Conservation (phyloP, 768 basidiomycete genomes). For the Chalciporus pseudorubinellus region DNA sequence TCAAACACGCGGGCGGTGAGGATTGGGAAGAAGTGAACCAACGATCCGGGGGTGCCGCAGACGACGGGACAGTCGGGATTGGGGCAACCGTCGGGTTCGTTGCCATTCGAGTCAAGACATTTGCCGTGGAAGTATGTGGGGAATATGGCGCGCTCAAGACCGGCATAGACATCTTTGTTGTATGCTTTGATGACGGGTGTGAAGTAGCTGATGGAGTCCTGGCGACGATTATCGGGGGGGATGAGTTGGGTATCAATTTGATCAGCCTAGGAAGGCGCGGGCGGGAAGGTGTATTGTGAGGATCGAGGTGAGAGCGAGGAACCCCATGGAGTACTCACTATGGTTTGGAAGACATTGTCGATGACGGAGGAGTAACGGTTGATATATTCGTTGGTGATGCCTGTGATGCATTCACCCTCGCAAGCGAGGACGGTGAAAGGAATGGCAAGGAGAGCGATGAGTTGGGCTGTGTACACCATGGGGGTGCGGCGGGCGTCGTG, state of each 20-base stretch:
- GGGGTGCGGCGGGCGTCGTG: constrained; percentile 9
- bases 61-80: constrained; percentile 77
- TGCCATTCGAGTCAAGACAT: constrained; percentile 51
- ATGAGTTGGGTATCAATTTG: constrained; percentile 36
- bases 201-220: constrained; percentile 37
- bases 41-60: constrained; percentile 79
- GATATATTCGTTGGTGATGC: constrained; percentile 55
- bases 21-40: constrained; percentile 62
- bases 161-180: constrained; percentile 40
- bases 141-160: constrained; percentile 59
- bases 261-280: constrained; percentile 28
- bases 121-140: constrained; percentile 75
- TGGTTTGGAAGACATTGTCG: constrained; percentile 33
- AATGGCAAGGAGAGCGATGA: constrained; percentile 27
- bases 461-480: constrained; percentile 22
- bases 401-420: constrained; percentile 66
- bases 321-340: constrained; percentile 39
- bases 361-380: constrained; percentile 48
- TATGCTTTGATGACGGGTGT: constrained; percentile 48
- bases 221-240: constrained; percentile 23
- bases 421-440: constrained; percentile 51
- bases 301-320: background rate
- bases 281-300: background rate
- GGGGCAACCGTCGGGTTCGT: constrained; percentile 68
- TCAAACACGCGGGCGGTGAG: constrained; percentile 52